Evolutionary conservation across 176 grass and related monocot species (phyloP).

Genomic region (Chrysopogon serrulatus): DNA sequence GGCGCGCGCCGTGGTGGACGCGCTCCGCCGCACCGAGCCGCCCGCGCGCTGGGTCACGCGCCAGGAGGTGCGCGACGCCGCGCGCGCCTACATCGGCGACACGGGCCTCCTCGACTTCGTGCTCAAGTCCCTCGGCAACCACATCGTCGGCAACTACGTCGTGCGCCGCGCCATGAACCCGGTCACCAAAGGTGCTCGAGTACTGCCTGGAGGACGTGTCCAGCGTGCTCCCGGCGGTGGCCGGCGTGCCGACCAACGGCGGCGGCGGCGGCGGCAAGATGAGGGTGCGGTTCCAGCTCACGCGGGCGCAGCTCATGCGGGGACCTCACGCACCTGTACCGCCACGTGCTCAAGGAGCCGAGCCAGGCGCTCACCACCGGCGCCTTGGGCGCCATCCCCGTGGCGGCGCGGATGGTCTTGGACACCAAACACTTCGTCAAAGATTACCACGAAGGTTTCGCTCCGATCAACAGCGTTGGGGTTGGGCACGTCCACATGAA

Average conservation of each 20-base stretch:
- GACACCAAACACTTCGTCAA: slow-evolving; percentile 86
- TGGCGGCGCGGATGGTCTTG: slow-evolving; percentile 53
- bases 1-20: slow-evolving; percentile 75
- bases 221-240: slow-evolving; percentile 46
- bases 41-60: slow-evolving; percentile 72
- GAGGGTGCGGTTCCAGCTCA: slow-evolving; percentile 70
- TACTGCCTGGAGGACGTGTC: slow-evolving; percentile 91
- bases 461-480: not conserved
- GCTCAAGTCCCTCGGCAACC: slow-evolving; percentile 91
- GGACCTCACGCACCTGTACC: slow-evolving; percentile 58
- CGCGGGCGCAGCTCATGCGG: slow-evolving; percentile 60
- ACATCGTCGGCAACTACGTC: slow-evolving; percentile 75
- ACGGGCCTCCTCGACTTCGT: slow-evolving; percentile 91
- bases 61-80: slow-evolving; percentile 87
- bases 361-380: slow-evolving; percentile 34
- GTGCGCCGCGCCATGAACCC: slow-evolving; percentile 90
- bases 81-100: slow-evolving; percentile 79
- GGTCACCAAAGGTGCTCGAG: slow-evolving; percentile 89
- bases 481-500: slow-evolving; percentile 35
- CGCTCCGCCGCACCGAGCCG: slow-evolving; percentile 58
- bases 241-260: slow-evolving; percentile 5
- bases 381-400: slow-evolving; percentile 45
- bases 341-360: slow-evolving; percentile 50
- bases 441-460: slow-evolving; percentile 45
- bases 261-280: slow-evolving; percentile 15